Conservation (phyloP, 805 yeast genomes). For the Peterozyma toletana region DNA sequence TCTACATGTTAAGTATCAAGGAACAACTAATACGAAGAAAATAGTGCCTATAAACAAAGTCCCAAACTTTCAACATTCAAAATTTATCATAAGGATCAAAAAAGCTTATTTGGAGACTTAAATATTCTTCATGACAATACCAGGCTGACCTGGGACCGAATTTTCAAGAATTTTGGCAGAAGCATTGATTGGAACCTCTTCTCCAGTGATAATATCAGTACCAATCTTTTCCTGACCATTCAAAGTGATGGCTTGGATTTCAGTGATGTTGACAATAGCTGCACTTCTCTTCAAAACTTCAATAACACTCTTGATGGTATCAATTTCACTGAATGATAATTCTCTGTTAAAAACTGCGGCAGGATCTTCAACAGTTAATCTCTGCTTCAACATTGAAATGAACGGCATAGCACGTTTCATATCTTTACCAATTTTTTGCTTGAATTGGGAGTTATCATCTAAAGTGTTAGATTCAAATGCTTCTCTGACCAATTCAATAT, state of each 20-base stretch:
- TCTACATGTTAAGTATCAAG: not conserved
- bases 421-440: slow-evolving; percentile 70
- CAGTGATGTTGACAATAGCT: slow-evolving; percentile 45
- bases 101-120: slow-evolving; percentile 18
- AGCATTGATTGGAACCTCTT: slow-evolving; percentile 56
- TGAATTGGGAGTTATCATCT: slow-evolving; percentile 58
- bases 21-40: slow-evolving; percentile 7
- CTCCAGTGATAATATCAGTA: slow-evolving; percentile 59
- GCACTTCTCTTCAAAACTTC: slow-evolving; percentile 58
- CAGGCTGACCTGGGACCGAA: slow-evolving; percentile 93
- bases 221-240: slow-evolving; percentile 60
- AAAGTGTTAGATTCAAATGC: slow-evolving; percentile 59
- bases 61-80: too few relatives aligned
- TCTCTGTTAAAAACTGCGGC: slow-evolving; percentile 84
- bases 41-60: too few relatives aligned
- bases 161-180: slow-evolving; percentile 66
- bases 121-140: slow-evolving; percentile 66
- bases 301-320: slow-evolving; percentile 49
- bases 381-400: slow-evolving; percentile 76
- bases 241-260: slow-evolving; percentile 55
- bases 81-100: too few relatives aligned
- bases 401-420: slow-evolving; percentile 99
- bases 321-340: slow-evolving; percentile 73
- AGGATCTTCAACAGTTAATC: slow-evolving; percentile 64
- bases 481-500: slow-evolving; percentile 64